phyloP scores from a whole-genome alignment of 257 asterid genomes.

The Solanum neorickii region DNA sequence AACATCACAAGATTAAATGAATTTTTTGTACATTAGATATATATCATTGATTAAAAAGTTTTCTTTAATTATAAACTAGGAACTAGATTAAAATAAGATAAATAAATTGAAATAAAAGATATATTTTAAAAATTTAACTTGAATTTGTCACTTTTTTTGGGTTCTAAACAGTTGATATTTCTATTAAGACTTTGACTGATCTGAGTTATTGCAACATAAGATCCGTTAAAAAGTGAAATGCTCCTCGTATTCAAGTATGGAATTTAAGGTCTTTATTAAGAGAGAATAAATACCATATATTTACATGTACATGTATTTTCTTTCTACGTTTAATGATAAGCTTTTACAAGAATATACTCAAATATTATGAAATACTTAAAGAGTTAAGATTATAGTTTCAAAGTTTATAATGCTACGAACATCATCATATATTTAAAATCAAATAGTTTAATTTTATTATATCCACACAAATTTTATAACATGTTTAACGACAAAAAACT shows the following conservation, averaged over 20 bases:
- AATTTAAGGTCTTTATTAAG: not conserved
- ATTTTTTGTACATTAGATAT: rapidly evolving
- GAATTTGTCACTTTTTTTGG: not conserved
- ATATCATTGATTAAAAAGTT: not conserved
- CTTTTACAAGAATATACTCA: not conserved
- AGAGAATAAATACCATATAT: not conserved
- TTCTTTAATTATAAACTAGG: too few relatives aligned
- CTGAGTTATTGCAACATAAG: not conserved
- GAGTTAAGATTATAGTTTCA: rapidly evolving
- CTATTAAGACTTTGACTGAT: not conserved
- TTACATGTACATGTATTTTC: rapidly evolving
- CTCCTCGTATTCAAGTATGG: rapidly evolving
- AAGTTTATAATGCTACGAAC: not conserved
- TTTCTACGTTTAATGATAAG: not conserved
- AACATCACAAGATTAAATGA: not conserved
- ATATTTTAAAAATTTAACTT: not conserved
- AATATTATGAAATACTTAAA: not conserved
- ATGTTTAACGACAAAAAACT: not conserved
- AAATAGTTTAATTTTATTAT: not conserved
- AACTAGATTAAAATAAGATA: rapidly evolving
- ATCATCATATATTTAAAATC: not conserved
- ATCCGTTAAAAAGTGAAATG: not conserved
- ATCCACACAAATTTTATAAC: not conserved
- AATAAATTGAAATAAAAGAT: not conserved
- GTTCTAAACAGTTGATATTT: not conserved